Percentiles rank a stretch among this genome's conserved stretches.
These are phyloP conservation scores for Pythium aristosporum DNA, from an alignment of 352 stramenopile genomes.

Conservation along the genomic window DNA sequence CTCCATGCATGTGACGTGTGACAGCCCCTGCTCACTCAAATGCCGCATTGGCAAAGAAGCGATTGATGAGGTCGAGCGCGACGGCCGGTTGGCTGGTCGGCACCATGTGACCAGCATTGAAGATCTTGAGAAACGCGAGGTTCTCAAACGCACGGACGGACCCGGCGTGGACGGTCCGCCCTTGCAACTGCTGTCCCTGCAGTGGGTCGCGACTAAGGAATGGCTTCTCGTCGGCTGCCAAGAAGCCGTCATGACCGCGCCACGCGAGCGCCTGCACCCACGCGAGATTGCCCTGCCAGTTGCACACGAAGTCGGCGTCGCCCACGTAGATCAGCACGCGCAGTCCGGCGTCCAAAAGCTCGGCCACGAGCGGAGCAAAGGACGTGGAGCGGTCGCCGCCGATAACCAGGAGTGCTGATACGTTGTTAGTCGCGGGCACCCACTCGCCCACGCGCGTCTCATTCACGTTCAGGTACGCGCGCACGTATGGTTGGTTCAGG, in stretches of 20 bases:
- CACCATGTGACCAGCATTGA: slow-evolving; percentile 90
- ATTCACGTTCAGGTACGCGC: slow-evolving; percentile 80
- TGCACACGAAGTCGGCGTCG: slow-evolving; percentile 95
- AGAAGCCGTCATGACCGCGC: slow-evolving; percentile 74
- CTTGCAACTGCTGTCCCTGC: background rate
- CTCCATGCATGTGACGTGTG: no score
- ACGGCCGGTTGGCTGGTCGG: slow-evolving; percentile 80
- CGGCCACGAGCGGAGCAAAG: slow-evolving; percentile 39
- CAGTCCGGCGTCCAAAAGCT: slow-evolving; percentile 57
- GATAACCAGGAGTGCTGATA: no score
- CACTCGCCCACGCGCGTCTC: slow-evolving; percentile 19
- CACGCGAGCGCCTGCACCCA: slow-evolving; percentile 89
- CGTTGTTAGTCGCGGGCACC: slow-evolving; percentile 41
- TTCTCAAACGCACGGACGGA: slow-evolving; percentile 17
- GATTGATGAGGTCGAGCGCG: slow-evolving; percentile 53
- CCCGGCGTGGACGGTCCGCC: slow-evolving; percentile 9
- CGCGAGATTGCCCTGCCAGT: slow-evolving; percentile 91
- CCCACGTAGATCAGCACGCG: slow-evolving; percentile 22
- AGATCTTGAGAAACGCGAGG: slow-evolving; percentile 88
- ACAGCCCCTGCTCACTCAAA: slow-evolving; percentile 9
- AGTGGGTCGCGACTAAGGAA: slow-evolving; percentile 20
- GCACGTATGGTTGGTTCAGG: background rate
- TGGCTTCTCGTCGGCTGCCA: slow-evolving; percentile 22
- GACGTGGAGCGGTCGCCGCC: no score
- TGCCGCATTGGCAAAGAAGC: slow-evolving; percentile 41